Conservation (phyloP, 441 rosid species). For the Eutrema salsugineum region DNA sequence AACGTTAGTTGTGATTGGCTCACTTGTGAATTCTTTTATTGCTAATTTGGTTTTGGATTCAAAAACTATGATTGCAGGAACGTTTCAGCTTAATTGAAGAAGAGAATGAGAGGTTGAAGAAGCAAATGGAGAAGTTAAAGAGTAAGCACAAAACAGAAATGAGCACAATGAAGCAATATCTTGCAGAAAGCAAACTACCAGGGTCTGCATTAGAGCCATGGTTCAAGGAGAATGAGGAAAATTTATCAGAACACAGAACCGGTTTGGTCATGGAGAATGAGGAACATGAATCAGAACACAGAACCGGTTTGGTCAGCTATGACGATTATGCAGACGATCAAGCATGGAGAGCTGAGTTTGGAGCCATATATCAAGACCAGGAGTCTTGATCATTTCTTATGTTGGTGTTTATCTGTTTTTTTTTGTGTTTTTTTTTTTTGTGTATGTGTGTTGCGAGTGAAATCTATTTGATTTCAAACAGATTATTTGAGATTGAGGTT, state of each 20-base stretch:
- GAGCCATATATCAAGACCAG: conserved; percentile 83
- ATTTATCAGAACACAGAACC: conserved; percentile 9
- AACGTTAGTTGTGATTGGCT: not conserved
- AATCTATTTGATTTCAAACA: not conserved
- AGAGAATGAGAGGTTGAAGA: conserved; percentile 79
- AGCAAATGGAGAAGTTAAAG: conserved; percentile 75
- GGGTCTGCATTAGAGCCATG: conserved; percentile 63
- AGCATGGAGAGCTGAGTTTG: conserved; percentile 97
- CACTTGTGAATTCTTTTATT: not conserved
- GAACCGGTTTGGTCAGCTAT: conserved; percentile 26
- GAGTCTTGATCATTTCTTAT: conserved; percentile 6
- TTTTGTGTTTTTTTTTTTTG: not conserved
- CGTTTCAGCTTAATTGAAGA: conserved; percentile 42
- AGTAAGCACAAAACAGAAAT: conserved; percentile 94
- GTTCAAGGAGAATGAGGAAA: conserved; percentile 35
- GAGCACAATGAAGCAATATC: conserved; percentile 90
- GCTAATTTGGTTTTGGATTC: not conserved
- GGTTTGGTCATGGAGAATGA: conserved; percentile 11
- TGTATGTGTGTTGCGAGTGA: not conserved
- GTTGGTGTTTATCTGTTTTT: not conserved
- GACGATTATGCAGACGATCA: conserved; percentile 36
- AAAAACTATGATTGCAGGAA: conserved; percentile 46
- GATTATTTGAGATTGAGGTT: not conserved
- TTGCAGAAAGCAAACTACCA: conserved; percentile 87
- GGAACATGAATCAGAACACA: conserved; percentile 10